These are phyloP conservation scores for Lipomyces yamadae DNA, from an alignment of 805 yeast species.

Conservation along the genomic window DNA sequence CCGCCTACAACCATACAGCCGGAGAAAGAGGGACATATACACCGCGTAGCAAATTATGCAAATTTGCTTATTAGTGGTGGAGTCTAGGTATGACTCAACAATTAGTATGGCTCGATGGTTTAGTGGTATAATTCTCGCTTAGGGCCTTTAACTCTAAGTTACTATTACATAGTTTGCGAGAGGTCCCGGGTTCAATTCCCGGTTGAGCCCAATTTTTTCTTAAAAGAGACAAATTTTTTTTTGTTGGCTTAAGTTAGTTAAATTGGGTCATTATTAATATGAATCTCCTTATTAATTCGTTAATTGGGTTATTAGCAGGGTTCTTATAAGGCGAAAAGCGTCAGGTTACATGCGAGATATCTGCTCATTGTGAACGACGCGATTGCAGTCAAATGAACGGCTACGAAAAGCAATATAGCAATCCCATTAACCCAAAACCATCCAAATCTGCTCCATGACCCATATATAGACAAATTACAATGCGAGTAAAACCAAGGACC, in stretches of 20 bases:
- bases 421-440: not conserved
- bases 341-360: too few relatives aligned
- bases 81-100: not conserved
- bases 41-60: too few relatives aligned
- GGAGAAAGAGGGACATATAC: too few relatives aligned
- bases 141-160: conserved; percentile 44
- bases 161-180: conserved; percentile 41
- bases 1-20: too few relatives aligned
- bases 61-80: not conserved
- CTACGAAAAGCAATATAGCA: not conserved
- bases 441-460: not conserved
- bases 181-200: conserved; percentile 49
- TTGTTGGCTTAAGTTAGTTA: not conserved
- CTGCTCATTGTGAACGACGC: too few relatives aligned
- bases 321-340: too few relatives aligned
- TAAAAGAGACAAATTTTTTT: not conserved
- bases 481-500: not conserved
- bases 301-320: too few relatives aligned
- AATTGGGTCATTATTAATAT: too few relatives aligned
- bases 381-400: not conserved
- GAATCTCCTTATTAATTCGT: too few relatives aligned
- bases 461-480: not conserved
- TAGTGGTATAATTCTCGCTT: conserved; percentile 48
- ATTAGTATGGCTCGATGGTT: conserved; percentile 44
- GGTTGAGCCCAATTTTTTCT: conserved; percentile 45